A percentile compares a stretch with the other conserved stretches of the same genome.
phyloP scores from a whole-genome alignment of 1,139 yeast genomes.

The Candida buenavistaensis region DNA sequence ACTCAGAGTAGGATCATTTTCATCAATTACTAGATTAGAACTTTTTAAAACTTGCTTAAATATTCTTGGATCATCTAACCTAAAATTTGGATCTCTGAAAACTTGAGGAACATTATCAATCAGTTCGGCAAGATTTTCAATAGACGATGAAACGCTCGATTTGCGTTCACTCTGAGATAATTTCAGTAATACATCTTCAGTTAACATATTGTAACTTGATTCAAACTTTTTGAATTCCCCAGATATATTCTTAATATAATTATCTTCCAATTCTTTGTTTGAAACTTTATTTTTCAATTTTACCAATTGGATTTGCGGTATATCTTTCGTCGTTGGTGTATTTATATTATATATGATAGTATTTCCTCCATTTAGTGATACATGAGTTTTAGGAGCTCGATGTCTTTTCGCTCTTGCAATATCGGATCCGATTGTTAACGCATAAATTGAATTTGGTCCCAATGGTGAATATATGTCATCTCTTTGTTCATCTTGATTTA shows the following conservation, averaged over 20 bases:
- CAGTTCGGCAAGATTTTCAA: constrained; percentile 15
- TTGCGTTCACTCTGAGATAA: constrained; percentile 21
- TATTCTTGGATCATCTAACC: constrained; percentile 84
- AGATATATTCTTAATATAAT: constrained; percentile 44
- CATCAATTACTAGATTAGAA: constrained; percentile 36
- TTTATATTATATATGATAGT: constrained; percentile 46
- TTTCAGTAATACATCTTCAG: constrained; percentile 49
- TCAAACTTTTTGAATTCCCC: constrained; percentile 59
- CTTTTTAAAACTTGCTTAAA: constrained; percentile 73
- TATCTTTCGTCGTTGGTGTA: constrained; percentile 78
- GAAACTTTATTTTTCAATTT: constrained; percentile 53
- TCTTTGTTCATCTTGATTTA: constrained; percentile 19
- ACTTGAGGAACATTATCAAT: constrained; percentile 59
- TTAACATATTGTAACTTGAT: constrained; percentile 46
- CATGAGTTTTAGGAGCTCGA: constrained; percentile 32
- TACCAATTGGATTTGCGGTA: constrained; percentile 77
- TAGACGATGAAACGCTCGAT: constrained; percentile 14
- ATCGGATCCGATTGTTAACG: constrained; percentile 64
- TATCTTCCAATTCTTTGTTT: constrained; percentile 42
- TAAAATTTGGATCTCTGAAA: constrained; percentile 66
- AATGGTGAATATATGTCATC: constrained; percentile 52
- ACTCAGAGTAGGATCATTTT: constrained; percentile 15
- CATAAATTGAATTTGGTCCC: constrained; percentile 80
- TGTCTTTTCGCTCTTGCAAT: constrained; percentile 37
- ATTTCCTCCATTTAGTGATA: constrained; percentile 43